Conservation (phyloP, 345 rosid genomes). For the Syzygium aqueum region DNA sequence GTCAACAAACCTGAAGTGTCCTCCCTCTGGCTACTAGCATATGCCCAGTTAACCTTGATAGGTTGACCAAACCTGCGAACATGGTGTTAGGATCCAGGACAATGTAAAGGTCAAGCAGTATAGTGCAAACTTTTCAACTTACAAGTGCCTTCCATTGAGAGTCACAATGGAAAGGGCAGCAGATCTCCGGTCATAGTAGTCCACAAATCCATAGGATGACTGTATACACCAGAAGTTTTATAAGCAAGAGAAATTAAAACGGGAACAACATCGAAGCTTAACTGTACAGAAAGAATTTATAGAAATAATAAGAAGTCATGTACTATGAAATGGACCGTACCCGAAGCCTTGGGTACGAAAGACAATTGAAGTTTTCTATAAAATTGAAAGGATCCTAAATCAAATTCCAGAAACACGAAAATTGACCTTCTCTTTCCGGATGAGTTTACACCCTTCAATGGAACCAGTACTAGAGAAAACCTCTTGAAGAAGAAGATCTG, state of each 20-base stretch:
- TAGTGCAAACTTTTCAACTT: conserved; percentile 12
- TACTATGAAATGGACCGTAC: background rate
- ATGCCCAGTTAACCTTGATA: conserved; percentile 99
- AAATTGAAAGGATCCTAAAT: background rate
- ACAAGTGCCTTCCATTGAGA: conserved; percentile 88
- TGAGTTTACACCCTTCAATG: conserved; percentile 65
- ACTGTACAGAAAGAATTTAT: background rate
- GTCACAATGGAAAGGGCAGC: conserved; percentile 74
- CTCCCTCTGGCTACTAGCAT: conserved; percentile 96
- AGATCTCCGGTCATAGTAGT: conserved; percentile 83
- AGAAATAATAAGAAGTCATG: background rate
- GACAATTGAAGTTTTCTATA: background rate
- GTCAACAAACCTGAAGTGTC: conserved; percentile 80
- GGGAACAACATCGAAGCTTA: background rate
- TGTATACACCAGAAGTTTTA: conserved; percentile 14
- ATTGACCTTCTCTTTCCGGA: conserved; percentile 59
- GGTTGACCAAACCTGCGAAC: conserved; percentile 92
- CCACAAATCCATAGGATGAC: conserved; percentile 93
- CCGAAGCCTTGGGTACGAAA: background rate
- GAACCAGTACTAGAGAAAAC: conserved; percentile 59
- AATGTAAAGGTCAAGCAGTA: background rate
- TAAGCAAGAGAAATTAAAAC: background rate
- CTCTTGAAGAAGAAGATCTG: conserved; percentile 58
- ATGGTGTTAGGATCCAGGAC: background rate
- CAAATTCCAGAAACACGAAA: background rate